Evolutionary conservation across 257 asterid species (phyloP).

Genomic region (Fraxinus quadrangulata): DNA sequence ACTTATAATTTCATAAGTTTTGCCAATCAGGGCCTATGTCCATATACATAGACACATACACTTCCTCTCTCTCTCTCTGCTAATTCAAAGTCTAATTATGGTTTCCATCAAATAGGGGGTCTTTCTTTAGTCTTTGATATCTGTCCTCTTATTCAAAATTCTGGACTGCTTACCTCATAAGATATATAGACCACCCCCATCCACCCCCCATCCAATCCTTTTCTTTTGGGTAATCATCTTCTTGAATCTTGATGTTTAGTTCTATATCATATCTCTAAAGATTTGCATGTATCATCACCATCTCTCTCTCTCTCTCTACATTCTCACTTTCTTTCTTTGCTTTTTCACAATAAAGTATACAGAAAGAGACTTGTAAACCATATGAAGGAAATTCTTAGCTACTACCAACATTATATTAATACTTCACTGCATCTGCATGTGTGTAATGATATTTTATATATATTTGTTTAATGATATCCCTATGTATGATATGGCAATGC

Average conservation of each 20-base stretch:
- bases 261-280: conserved; percentile 62
- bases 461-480: too few species aligned
- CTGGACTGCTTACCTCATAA: conserved; percentile 46
- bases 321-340: conserved; percentile 23
- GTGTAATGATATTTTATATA: too few species aligned
- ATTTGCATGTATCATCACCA: conserved; percentile 41
- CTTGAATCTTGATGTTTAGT: conserved; percentile 35
- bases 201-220: conserved; percentile 13
- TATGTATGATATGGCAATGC: too few species aligned
- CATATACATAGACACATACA: too few species aligned
- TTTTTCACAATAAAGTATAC: conserved; percentile 39
- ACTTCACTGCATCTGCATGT: too few species aligned
- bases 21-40: too few species aligned
- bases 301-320: conserved; percentile 8
- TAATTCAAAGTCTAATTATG: conserved; percentile 34
- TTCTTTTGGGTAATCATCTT: conserved; percentile 57
- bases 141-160: neutral
- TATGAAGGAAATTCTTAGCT: too few species aligned
- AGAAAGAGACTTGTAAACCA: conserved; percentile 36
- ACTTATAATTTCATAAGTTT: too few species aligned
- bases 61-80: conserved; percentile 17
- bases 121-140: conserved; percentile 34
- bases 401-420: too few species aligned
- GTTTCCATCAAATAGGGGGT: conserved; percentile 31
- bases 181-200: neutral